Base-by-base conservation (phyloP, 768 basidiomycete genomes). In the Amanita brunnescens region DNA sequence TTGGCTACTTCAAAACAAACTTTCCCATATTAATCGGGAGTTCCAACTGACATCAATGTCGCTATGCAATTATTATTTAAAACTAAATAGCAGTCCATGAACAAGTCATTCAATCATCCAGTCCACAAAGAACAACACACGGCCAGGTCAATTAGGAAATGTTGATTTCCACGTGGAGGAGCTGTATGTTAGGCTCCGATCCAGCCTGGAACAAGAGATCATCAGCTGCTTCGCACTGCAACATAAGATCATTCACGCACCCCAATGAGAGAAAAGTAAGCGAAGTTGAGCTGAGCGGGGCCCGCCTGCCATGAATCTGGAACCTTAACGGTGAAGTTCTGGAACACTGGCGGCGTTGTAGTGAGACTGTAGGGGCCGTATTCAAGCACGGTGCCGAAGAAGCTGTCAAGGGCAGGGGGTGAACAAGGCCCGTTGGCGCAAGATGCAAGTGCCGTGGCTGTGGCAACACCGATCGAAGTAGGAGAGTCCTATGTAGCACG, bases 321-420 rank as follows among this genome's bases (percentile, higher is more conserved):
- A 12, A 78, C 57, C 23, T 60, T 61, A 3, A 78, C 64, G 3
- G 71, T 68, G 53, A 75, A 73, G 56, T 75, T 75, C 47, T 78
- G 62, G 60, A 73, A 69, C 12, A 75, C 73, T 14, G 66, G 68
- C 61, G 2, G 60, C 57, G 23, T 59, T 55, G 2, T 30, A 5
- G 6, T 64, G 59, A 52, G 77, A 23, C 60, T 56, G 53, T 67
- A 79, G 5, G 60, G 61, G 16, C 77, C 78, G 40, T 69, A 71
- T 59, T 75, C 77, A 40, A 79, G 62, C 16, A 79, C 66, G 8
- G 49, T 57, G 9, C 76, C 77, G 57, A 78, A 53, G 13, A 61
- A n/a, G n/a, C n/a, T n/a, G n/a, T n/a, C 49, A 6, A 61, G 61
- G 1, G 52, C 40, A 8, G 61, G 61, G 6, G 61, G 26, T 13